Base-by-base conservation (phyloP, 1,139 yeast species). In the Zygoascus hellenicus region DNA sequence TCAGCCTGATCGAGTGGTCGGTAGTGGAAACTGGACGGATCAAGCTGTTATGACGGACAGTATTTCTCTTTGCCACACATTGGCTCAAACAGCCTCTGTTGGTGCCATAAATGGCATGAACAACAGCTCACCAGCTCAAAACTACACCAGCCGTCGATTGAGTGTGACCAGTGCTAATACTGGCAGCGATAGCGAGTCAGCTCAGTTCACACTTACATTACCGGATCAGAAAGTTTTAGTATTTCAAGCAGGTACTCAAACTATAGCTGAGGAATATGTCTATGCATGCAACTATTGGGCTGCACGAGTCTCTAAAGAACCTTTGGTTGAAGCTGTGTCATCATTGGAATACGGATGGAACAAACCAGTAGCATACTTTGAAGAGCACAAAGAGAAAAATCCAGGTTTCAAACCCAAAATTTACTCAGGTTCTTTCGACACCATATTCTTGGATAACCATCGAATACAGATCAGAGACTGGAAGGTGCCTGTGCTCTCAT, bases 241-340 rank as follows among this genome's bases (percentile, higher is more conserved):
- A 5, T 65, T 68, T 53, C 55, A 61, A 37, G 72, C 95, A 0
- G 87, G 88, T 15, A 80, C 88, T 13, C 64, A 69, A 39, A 85
- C 81, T 55, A 76, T 79, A 52, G 94, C 96, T 0, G 69, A 73
- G 43, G 87, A 81, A 59, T 87, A 80, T 62, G 78, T 85, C 31
- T 78, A 83, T 56, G 77, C 92, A 2, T 82, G 95, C 66, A 88
- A 88, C 65, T 88, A 86, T 63, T 88, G 96, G 96, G 88, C 95
- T 2, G 84, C 94, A 2, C 75, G 92, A 55, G 78, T 83, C 33
- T 83, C 95, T 11, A 83, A 89, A 13, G 81, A 85, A 29, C 96
- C 96, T 1, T 64, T 74, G 2, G 66, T 71, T 17, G 81, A 76
- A 49, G 67, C 86, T 50, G 78, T 86, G 10, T 77, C 89, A 1